Conservation (phyloP, 176 grass and related monocot species). For the Echinochloa phyllopogon region DNA sequence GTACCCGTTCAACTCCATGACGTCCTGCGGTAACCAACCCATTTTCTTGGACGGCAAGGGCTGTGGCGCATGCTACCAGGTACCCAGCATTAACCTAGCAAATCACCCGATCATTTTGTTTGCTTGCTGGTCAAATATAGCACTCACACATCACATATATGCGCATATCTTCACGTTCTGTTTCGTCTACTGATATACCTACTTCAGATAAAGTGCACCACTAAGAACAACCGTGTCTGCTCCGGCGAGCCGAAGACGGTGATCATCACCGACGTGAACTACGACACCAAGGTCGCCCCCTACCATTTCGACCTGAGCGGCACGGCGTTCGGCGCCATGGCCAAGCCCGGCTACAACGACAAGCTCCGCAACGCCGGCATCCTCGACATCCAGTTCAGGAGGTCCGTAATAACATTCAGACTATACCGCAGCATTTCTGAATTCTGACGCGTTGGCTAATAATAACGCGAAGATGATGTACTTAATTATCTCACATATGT, state of each 20-base stretch:
- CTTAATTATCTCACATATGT: background rate
- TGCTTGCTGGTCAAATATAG: background rate
- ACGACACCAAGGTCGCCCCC: conserved; percentile 29
- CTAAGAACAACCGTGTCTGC: conserved; percentile 36
- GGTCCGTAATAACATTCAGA: background rate
- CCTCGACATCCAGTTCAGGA: conserved; percentile 56
- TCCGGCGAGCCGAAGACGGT: conserved; percentile 52
- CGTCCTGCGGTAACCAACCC: conserved; percentile 47
- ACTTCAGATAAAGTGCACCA: conserved; percentile 52
- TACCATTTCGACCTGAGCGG: conserved; percentile 69
- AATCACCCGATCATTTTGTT: no score
- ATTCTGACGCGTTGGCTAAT: background rate
- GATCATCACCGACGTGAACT: conserved; percentile 67
- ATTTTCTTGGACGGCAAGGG: conserved; percentile 55
- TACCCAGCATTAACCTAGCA: background rate
- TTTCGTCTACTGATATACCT: no score
- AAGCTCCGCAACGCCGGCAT: conserved; percentile 56
- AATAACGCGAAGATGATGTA: background rate
- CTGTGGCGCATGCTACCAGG: conserved; percentile 68
- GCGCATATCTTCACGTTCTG: background rate
- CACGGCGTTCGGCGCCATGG: conserved; percentile 67
- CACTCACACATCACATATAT: background rate
- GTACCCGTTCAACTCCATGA: conserved; percentile 66
- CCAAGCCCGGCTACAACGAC: conserved; percentile 36
- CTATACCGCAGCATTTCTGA: background rate